Evolutionary conservation across 1,284 basidiomycete genomes (phyloP), one percentile per base, ranked within the genome.

Genomic region (Tilletia indica): DNA sequence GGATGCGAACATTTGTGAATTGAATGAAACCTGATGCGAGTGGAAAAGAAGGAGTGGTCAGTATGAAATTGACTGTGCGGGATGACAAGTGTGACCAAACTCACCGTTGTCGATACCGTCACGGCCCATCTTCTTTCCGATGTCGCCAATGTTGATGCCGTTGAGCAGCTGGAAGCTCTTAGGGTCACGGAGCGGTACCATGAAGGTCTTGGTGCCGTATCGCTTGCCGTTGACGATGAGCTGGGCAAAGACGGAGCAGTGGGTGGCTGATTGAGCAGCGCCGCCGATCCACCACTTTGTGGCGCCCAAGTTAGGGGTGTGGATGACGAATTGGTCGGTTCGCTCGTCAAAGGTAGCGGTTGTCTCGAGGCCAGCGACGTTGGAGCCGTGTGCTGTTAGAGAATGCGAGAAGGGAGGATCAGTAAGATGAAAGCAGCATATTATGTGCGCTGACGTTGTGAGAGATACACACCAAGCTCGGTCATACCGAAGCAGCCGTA

Each of bases 401-500:
- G 38, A 31, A 31, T 31, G 25, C 25, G 25, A 4, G 34, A 8
- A 45, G 42, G 42, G 42, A 45, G 2, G 25, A 2, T 36, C 45
- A 61, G 85, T 19, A 19, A n/a, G 16, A 19, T 6, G 48, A 19
- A 45, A 38, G 25, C 4, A 36, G 25, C 54, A 34, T 25, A 5
- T 31, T 31, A 31, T 31, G 25, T 31, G 25, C 25, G 25, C 25
- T 31, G 25, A 31, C 25, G 25, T 31, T 31, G 2, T 31, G 25
- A 31, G 25, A 31, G 25, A 38, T 14, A 64, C 61, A 16, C 38
- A 64, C 61, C 61, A 12, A 86, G 77, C 79, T 86, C 86, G 36
- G 86, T 88, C 88, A 89, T 89, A 69, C 86, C 87, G 73, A 89
- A 88, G 82, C 88, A 89, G 21, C 88, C 88, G 68, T 87, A 87